phyloP scores from a whole-genome alignment of 352 stramenopile genomes.

The Globisporangium barbulae region DNA sequence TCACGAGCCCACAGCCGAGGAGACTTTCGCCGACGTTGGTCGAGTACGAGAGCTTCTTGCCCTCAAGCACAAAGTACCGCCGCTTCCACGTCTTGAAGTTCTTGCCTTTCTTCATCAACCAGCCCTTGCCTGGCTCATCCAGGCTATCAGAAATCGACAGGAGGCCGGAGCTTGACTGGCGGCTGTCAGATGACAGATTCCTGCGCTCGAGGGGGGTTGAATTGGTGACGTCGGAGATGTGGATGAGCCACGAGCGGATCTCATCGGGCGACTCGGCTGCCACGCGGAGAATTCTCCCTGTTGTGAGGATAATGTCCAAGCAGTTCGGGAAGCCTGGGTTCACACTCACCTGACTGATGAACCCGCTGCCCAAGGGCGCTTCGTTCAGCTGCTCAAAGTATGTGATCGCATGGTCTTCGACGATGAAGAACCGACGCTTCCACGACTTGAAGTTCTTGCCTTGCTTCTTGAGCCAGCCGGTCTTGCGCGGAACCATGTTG shows the following conservation, averaged over 20 bases:
- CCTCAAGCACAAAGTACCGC: constrained; percentile 55
- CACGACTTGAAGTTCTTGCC: constrained; percentile 64
- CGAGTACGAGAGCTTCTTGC: constrained; percentile 60
- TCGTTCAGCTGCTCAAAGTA: constrained; percentile 67
- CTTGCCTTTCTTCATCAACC: constrained; percentile 56
- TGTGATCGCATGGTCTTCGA: constrained; percentile 45
- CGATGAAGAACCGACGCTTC: constrained; percentile 78
- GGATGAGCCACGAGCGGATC: constrained; percentile 55
- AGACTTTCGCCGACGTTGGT: constrained; percentile 28
- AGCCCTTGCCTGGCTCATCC: constrained; percentile 33
- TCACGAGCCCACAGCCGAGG: constrained; percentile 52
- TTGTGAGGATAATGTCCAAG: constrained; percentile 60
- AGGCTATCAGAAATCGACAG: neutral
- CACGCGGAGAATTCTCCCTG: constrained; percentile 58
- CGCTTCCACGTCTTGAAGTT: constrained; percentile 72
- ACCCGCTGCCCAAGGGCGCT: constrained; percentile 44
- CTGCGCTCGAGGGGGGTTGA: constrained; percentile 21
- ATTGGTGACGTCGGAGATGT: constrained; percentile 30
- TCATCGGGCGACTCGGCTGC: constrained; percentile 60
- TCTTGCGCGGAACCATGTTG: constrained; percentile 29
- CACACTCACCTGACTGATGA: constrained; percentile 42
- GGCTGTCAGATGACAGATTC: constrained; percentile 11
- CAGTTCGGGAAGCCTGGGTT: constrained; percentile 58
- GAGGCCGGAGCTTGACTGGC: constrained; percentile 9
- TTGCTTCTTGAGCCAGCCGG: constrained; percentile 82